phyloP scores from a whole-genome alignment of 2,329 filamentous ascomycete species.

The Allantophomopsis lycopodina region DNA sequence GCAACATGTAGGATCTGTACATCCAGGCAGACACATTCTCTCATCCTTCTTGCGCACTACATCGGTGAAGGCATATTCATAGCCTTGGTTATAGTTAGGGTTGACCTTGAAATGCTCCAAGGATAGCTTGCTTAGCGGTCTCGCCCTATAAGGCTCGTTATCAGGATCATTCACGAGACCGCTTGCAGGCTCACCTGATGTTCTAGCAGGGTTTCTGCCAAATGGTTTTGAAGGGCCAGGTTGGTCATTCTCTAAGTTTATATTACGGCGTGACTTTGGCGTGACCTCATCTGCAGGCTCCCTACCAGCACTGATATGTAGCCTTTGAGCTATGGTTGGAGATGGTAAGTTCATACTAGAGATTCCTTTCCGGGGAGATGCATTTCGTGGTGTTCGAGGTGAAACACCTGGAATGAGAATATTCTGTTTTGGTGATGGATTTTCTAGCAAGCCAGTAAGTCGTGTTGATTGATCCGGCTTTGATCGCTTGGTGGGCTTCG shows the following conservation, averaged over 20 bases:
- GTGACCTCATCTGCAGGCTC: too few relatives aligned
- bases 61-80: constrained; percentile 44
- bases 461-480: neutral
- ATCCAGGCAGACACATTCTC: constrained; percentile 46
- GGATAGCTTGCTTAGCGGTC: constrained; percentile 23
- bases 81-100: constrained; percentile 40
- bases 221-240: too few relatives aligned
- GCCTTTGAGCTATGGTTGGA: too few relatives aligned
- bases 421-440: constrained; percentile 10
- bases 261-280: neutral
- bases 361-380: neutral
- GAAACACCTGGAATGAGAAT: constrained; percentile 3
- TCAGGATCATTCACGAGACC: constrained; percentile 6
- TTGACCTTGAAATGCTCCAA: constrained; percentile 52
- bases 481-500: neutral
- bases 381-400: neutral
- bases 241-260: neutral
- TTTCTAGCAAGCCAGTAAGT: constrained; percentile 9
- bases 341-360: too few relatives aligned
- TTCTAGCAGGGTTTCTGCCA: neutral
- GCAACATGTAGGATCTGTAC: constrained; percentile 41
- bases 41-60: constrained; percentile 43
- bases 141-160: constrained; percentile 24
- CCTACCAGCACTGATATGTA: too few relatives aligned
- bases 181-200: neutral